Base-by-base conservation (phyloP, 1,139 yeast species). In the Kodamaea sp. region DNA sequence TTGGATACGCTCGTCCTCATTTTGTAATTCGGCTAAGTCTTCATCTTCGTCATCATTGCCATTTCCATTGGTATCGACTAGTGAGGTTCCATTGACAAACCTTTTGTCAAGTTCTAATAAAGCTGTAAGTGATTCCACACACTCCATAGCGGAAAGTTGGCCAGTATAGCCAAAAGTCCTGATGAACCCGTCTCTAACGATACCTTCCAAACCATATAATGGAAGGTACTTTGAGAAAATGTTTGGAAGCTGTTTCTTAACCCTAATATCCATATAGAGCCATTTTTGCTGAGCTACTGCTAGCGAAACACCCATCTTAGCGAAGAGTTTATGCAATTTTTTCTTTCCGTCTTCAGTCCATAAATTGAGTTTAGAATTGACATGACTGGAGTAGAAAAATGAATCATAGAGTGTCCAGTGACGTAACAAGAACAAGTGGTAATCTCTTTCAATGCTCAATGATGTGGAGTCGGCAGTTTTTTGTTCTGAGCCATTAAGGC, bases 351-450 rank as follows among this genome's bases (percentile, higher is more conserved):
- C 94, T 51, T 87, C 96, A 15, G 94, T 84, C 92, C 96, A 94
- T 28, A 92, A 64, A 40, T 82, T 81, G 40, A 92, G 67, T 55
- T 89, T 87, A 15, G 97, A 84, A 49, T 90, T 88, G 26, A 92
- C 89, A 53, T 83, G 92, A 42, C 89, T 83, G 16, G 96, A 88
- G 57, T 89, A 94, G 53, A 80, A 78, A 63, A 94, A 89, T 39
- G 97, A 76, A 47, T 92, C 95, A 59, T 92, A 92, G 15, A 94
- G 64, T 4, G 96, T 85, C 87, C 97, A 90, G 58, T 92, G 97
- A 31, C 97, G 80, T 36, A 92, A 69, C 29, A 94, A 65, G 56
- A 90, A 94, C 29, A 94, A 66, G 39, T 89, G 83, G 59, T 87
- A 92, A 56, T 94, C 98, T 25, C 83, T 76, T 51, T 87, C 96